Base-by-base conservation (phyloP, 306 rosid species). In the Dicorynia guianensis region DNA sequence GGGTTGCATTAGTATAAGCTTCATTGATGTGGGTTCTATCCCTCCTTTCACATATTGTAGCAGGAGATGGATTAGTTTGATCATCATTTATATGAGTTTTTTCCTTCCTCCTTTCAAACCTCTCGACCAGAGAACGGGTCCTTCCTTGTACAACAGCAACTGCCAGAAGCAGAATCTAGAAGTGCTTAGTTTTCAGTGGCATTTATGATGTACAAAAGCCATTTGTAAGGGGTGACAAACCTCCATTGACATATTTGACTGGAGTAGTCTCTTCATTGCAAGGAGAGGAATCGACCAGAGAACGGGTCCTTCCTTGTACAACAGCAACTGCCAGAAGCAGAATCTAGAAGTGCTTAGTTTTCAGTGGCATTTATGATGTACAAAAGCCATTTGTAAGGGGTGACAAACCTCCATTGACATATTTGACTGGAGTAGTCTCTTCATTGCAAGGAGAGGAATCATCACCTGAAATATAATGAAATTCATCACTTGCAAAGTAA, bases 21-120 rank as follows among this genome's bases (percentile, higher is more conserved):
- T 69, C 76, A 35, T 63, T 19, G 35, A 19, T 11, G 1, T 40
- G 42, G 69, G 47, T 8, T 50, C 7, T 79, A 56, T 81, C 97
- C 74, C 81, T 84, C 64, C 72, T 87, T 63, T 63, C 74, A 63
- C 33, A 25, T 64, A 10, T 35, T 15, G 66, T 19, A 4, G 73
- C 7, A 15, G 49, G 63, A 39, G 47, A 14, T 55, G 74, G 69
- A 14, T 72, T 60, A 53, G 56, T 72, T 87, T 78, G 96, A 52
- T 84, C 87, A 34, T 89, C 89, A 33, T 34, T 79, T 47, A 53
- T 69, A 43, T 55, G 71, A 74, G 52, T 36, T 74, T 1, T 81
- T 52, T 89, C 97, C 84, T 89, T 96, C 84, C 87, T 84, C 79
- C 83, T 87, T 92, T 92, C 97, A 85, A 92, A 92, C 81, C 88